Evolutionary conservation across 2,329 filamentous ascomycete genomes (phyloP).

Genomic region (Cladophialophora exuberans): DNA sequence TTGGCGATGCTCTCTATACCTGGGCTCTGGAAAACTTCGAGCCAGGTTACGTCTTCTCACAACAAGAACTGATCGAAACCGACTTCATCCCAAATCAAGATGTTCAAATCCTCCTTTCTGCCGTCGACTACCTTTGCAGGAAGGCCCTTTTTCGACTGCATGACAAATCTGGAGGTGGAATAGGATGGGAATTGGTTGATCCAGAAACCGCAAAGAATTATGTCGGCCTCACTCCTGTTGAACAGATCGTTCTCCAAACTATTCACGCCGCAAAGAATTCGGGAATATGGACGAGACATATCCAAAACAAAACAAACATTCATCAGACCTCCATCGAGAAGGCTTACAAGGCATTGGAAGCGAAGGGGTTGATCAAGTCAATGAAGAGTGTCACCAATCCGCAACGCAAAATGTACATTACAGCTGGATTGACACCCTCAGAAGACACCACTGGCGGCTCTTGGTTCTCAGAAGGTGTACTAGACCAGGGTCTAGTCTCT

Average conservation of each 20-base stretch:
- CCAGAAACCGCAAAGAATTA: slow-evolving; percentile 53
- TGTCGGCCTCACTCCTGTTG: slow-evolving; percentile 62
- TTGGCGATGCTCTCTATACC: slow-evolving; percentile 51
- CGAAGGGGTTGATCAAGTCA: slow-evolving; percentile 78
- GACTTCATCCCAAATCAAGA: slow-evolving; percentile 49
- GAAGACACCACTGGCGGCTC: slow-evolving; percentile 91
- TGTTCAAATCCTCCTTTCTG: slow-evolving; percentile 46
- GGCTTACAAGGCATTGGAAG: slow-evolving; percentile 80
- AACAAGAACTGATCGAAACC: slow-evolving; percentile 49
- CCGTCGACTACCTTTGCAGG: slow-evolving; percentile 49
- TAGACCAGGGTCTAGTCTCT: slow-evolving; percentile 87
- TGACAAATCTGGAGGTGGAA: slow-evolving; percentile 42
- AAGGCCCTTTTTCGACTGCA: slow-evolving; percentile 51
- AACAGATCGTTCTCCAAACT: slow-evolving; percentile 79
- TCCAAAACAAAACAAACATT: slow-evolving; percentile 78
- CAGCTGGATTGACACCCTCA: slow-evolving; percentile 78
- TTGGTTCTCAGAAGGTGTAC: slow-evolving; percentile 89
- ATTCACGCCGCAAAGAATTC: slow-evolving; percentile 84
- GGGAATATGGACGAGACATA: slow-evolving; percentile 87
- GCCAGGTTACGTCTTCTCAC: slow-evolving; percentile 49
- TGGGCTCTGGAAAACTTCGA: slow-evolving; percentile 46
- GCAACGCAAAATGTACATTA: slow-evolving; percentile 94
- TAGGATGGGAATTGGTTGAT: slow-evolving; percentile 53
- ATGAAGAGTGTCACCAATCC: slow-evolving; percentile 92
- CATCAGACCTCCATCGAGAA: slow-evolving; percentile 82